Evolutionary conservation across 2,329 filamentous ascomycete genomes (phyloP), one percentile per base, ranked within the genome.

Genomic region (Pyricularia pennisetigena): DNA sequence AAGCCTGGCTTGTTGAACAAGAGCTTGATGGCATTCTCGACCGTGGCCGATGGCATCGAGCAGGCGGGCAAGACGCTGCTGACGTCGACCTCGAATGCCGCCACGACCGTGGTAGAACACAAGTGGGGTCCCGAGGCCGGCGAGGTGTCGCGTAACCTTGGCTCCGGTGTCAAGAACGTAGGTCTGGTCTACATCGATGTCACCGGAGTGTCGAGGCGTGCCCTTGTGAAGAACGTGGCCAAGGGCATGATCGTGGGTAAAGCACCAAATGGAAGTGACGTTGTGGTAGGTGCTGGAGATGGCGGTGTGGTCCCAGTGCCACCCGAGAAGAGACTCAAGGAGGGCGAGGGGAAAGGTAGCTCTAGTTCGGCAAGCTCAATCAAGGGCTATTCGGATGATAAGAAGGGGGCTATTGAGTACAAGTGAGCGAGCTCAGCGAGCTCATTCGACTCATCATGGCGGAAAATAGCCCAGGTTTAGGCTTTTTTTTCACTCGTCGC

Each of bases 141-240:
- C 20, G 84, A 89, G 49, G 83, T 98, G 20, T 90, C 93, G 1
- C 84, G 84, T 61, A 84, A 91, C 67, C 79, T 99, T 24, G 91
- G 93, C 0, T 90, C 92, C 5, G 94, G 94, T 28, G 89, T 97
- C 74, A 97, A 95, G 83, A 99, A 98, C 72, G 95, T 98, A 8
- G 95, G 94, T 6, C 83, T 99, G 30, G 95, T 99, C 35, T 99
- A 99, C 76, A 97, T 99, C 70, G 95, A 99, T 74, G 94, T 96
- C 1, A 90, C 94, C 0, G 95, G 95, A 49, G 95, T 99, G 1
- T 97, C 92, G 68, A 85, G 95, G 61, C 88, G 89, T 70, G 95
- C 95, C 0, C 88, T 99, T 62, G 86, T 99, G 76, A 99, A 97
- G 82, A 92, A 90, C 61, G 95, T 98, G 1, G 95, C 94, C 24